Evolutionary conservation across 2,329 filamentous ascomycete species (phyloP), one percentile per base, ranked within the genome.

Genomic region (Fusarium foetens): DNA sequence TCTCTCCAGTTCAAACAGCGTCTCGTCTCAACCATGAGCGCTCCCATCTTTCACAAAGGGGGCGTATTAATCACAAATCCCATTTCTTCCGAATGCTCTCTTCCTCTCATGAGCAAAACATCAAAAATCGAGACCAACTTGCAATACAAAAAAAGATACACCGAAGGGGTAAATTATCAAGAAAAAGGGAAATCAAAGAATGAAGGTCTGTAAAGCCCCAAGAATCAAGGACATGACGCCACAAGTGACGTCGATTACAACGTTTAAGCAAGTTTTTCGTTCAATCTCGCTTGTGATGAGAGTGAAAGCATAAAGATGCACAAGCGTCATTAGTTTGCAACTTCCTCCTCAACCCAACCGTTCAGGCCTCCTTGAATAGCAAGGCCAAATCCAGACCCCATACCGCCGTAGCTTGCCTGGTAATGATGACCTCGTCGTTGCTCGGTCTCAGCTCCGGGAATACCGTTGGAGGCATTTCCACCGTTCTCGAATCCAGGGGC

Each of bases 341-440:
- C 87, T 79, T 90, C 89, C 79, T 92, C 90, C 80, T 92, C 90
- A 39, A 89, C 89, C 90, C 90, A 92, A 60, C 90, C 90, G 72
- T 91, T 91, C 74, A 92, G 80, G 11, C 88, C 88, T 68, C 89
- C 87, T 77, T 91, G 89, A 60, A 91, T 90, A 41, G 88, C 89
- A 17, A 91, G 84, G 33, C 89, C 89, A 66, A 89, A 90, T 6
- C 88, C 88, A 25, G 83, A 83, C 21, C 87, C 87, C 82, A 89
- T 88, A 31, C 88, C 88, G 65, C 88, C 86, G 66, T 86, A 91
- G 80, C 88, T 90, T 35, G 86, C 85, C 80, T 91, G 89, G 80
- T 92, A 92, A 71, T 91, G 89, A 77, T 92, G 90, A 16, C 90
- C 89, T 63, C 89, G 85, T 59, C 90, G 86, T 80, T 52, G 49